phyloP scores from a whole-genome alignment of 306 rosid species.

The Potentilla sterilis region DNA sequence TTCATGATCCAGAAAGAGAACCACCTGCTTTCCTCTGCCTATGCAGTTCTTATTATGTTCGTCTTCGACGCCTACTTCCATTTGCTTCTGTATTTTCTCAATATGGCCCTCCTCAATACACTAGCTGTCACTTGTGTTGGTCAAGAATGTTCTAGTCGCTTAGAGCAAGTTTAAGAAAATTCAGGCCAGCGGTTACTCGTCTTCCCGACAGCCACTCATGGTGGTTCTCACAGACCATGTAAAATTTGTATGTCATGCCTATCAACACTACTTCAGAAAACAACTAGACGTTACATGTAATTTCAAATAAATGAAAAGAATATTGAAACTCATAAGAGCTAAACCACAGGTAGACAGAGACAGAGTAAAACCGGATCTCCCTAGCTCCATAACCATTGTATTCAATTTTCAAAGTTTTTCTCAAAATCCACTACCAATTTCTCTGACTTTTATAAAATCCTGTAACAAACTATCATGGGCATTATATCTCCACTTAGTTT shows the following conservation, averaged over 20 bases:
- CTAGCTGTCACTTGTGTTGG: background rate
- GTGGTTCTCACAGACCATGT: background rate
- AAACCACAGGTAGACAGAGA: background rate
- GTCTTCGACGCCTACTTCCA: background rate
- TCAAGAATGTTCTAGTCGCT: background rate
- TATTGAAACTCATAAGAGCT: background rate
- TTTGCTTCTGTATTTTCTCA: background rate
- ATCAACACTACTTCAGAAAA: background rate
- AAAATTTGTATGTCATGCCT: background rate
- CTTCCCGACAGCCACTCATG: background rate
- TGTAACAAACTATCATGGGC: slow-evolving; percentile 8
- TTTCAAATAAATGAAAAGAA: background rate
- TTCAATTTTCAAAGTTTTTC: background rate
- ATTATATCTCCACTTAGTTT: background rate
- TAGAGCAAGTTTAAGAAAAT: background rate
- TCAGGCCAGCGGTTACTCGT: background rate
- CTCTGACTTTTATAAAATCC: background rate
- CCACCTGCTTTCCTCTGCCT: background rate
- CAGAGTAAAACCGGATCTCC: background rate
- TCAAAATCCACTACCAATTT: background rate
- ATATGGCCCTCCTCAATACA: too few species aligned
- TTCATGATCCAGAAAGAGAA: background rate
- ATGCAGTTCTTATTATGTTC: background rate
- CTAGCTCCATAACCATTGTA: background rate
- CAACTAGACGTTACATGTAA: background rate